Base-by-base conservation (phyloP, 257 asterid genomes). In the Solanum chaucha region DNA sequence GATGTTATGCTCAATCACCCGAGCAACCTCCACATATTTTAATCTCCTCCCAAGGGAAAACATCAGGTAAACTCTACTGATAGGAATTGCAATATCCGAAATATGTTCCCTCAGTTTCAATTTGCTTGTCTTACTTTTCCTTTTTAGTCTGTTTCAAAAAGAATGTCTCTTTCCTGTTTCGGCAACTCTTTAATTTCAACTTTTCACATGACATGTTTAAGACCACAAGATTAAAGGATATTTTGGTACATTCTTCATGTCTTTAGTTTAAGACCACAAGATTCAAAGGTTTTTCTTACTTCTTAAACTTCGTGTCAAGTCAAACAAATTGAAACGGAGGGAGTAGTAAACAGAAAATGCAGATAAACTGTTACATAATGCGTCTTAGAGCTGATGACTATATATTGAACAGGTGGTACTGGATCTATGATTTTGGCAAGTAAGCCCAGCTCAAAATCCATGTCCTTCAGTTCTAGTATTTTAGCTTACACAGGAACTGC, bases 401-500 rank as follows among this genome's bases (percentile, higher is more conserved):
- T 77, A 51, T 82, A 88, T 28, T 70, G 86, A 78, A 88, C 93
- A 95, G 97, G 97, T 85, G 91, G 88, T 36, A 90, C 88, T 82
- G 90, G 91, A 83, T 78, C 92, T 87, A 77, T 87, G 88, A 75
- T 89, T 5, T 51, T 93, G 75, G 91, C 89, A 89, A 94, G 98
- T 90, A 89, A 87, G 84, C 90, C 92, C 34, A 93, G 94, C 92
- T 92, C 96, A 9, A 85, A 90, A 70, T 90, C 98, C 8, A 71
- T 92, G 89, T 95, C 99, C 32, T 88, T 93, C 40, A 90, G 94
- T 73, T 95, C 98, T 36, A 93, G 94, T 90, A 89, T 95, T 59
- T 87, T 93, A 87, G 93, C 94, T 14, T 96, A 89, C 81, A 92
- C 97, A 1, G 98, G 98, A 78, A 91, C 95, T n/a, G 93, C 98